Evolutionary conservation across 78 protist species (phyloP).

Genomic region (Creolimax fragrantissima): DNA sequence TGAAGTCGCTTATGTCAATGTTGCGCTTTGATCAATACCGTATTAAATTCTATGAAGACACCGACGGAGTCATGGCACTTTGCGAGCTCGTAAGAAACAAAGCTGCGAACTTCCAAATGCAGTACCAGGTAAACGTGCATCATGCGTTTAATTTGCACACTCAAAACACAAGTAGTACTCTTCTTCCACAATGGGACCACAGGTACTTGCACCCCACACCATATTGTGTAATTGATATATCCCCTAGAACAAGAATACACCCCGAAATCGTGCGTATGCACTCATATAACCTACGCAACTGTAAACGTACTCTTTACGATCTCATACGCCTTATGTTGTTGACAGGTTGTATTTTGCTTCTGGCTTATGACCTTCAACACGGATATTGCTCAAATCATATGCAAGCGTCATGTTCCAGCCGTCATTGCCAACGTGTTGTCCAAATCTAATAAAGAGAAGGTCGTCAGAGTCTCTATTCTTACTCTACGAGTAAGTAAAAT

Average conservation of each 20-base stretch:
- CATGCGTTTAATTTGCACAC: too few species aligned
- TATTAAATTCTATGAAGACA: background rate
- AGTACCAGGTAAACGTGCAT: too few species aligned
- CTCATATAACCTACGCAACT: too few species aligned
- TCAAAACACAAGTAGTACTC: too few species aligned
- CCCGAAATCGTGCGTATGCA: too few species aligned
- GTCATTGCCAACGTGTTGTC: background rate
- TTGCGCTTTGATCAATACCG: background rate
- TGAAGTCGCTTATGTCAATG: background rate
- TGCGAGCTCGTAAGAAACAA: background rate
- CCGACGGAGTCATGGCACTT: background rate
- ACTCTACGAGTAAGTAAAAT: background rate
- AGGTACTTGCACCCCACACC: too few species aligned
- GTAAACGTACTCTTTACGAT: too few species aligned
- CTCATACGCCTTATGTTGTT: too few species aligned
- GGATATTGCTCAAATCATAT: conserved; percentile 11
- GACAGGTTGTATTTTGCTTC: conserved; percentile 41
- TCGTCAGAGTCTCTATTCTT: background rate
- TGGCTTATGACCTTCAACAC: conserved; percentile 65
- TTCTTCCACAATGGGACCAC: too few species aligned
- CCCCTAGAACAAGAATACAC: too few species aligned
- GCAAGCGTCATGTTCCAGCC: background rate
- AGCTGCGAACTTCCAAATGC: conserved; percentile 34
- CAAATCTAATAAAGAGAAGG: background rate
- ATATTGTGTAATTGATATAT: too few species aligned